Base-by-base conservation (phyloP, 768 basidiomycete genomes). In the Lactifluus volemus region DNA sequence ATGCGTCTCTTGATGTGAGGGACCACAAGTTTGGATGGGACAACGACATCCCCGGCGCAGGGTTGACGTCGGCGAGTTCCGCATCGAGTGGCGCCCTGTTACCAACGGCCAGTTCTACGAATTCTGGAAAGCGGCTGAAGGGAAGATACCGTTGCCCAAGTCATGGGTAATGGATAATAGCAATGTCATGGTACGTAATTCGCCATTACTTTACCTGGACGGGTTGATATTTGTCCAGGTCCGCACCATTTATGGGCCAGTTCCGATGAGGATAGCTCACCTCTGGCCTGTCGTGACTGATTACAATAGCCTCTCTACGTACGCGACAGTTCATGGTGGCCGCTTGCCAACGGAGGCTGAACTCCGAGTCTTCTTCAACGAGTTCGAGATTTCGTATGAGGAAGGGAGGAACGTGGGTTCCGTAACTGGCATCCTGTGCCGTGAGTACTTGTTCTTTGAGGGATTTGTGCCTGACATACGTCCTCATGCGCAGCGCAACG, bases 351-450 rank as follows among this genome's bases (percentile, higher is more conserved):
- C 90, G 3, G 92, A 97, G 73, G 77, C 85, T 0, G 97, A 98
- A 74, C 80, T 97, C 42, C 79, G 86, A 5, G 70, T 88, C 15
- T 94, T 96, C 75, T 79, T 84, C 67, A 83, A 89, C 68, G 84
- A 81, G 68, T 88, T 89, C 58, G 80, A 86, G 48, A 79, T 78
- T 39, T 88, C 88, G 0, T 89, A 85, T 58, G 86, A 84, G 64
- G 87, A 86, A 19, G 88, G 86, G 39, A 81, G 84, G 1, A 98
- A 98, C 68, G 70, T 85, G 96, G 93, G 1, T 91, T 96, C 71
- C 81, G 88, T 64, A 90, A 93, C 73, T 97, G 95, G 92, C 93
- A 98, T 70, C 91, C 92, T 25, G 71, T 89, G 53, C 92, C 93
- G 90, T 95, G 70, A 73, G 92, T 14, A 17, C 4, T 4, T 21